Evolutionary conservation across 768 basidiomycete species (phyloP), one percentile per base, ranked within the genome.

Genomic region (Boletus reticulatus): DNA sequence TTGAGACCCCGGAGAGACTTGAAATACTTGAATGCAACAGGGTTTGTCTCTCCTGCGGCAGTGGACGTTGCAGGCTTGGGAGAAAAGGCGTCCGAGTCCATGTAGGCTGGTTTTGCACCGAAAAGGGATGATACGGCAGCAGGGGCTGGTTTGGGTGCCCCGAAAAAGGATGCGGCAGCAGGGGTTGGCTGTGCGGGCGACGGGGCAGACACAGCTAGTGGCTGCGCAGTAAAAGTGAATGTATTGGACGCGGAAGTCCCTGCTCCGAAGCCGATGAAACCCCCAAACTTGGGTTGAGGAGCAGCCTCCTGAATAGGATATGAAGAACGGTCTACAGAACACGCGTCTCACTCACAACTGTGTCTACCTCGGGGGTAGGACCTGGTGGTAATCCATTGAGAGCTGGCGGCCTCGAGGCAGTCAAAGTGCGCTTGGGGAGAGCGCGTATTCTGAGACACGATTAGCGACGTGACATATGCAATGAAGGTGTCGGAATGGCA

Each of bases 1-100:
- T 92, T 92, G 41, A 92, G 77, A 14, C 88, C 89, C 36, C 89
- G 84, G n/a, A 92, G 78, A 24, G 83, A 80, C 39, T 74, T 81
- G 72, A 83, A 89, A 65, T 85, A 89, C 50, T 81, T 80, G 16
- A 82, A 61, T 36, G 78, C 76, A 24, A 63, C 57, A 16, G 62
- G 61, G 32, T 73, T 63, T 37, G 70, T 65, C 59, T 69, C 57
- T 60, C 73, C 59, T 59, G 60, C 52, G 59, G 43, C 19, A 53
- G 57, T 31, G 49, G 67, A 50, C 6, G 63, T 46, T 43, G 62
- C 24, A 19, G 61, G 50, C 52, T 65, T 60, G 29, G 67, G 36
- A 43, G 53, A 47, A 34, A 45, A 38, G 11, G 46, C 29, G 41
- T 58, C 53, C 7, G 81, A 76, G 6, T 76, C 77, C 38, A 24